phyloP scores from a whole-genome alignment of 495 filamentous ascomycete species.

The Xylaria cubensis region DNA sequence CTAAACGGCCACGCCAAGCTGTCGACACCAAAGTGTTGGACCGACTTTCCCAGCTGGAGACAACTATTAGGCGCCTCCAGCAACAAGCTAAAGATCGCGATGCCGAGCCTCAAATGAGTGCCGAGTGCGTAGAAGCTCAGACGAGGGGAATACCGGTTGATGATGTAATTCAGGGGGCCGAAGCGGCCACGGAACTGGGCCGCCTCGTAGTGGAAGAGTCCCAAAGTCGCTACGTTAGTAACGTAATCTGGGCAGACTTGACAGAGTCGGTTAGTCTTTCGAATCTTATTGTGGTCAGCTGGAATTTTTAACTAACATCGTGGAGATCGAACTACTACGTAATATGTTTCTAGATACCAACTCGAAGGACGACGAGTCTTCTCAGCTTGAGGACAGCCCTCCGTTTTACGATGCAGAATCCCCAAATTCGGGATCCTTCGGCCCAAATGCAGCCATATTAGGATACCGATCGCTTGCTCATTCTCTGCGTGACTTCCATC shows the following conservation, averaged over 20 bases:
- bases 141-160: background rate
- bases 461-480: conserved; percentile 24
- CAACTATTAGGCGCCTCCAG: conserved; percentile 25
- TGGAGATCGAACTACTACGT: conserved; percentile 26
- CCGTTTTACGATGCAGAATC: conserved; percentile 17
- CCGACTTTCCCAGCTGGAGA: conserved; percentile 28
- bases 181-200: conserved; percentile 16
- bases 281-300: background rate
- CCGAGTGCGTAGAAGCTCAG: background rate
- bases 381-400: conserved; percentile 20
- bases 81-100: conserved; percentile 23
- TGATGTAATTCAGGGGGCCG: background rate
- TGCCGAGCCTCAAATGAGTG: background rate
- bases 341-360: conserved; percentile 20
- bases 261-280: conserved; percentile 26
- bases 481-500: conserved; percentile 52
- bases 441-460: conserved; percentile 28
- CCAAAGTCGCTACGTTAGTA: conserved; percentile 26
- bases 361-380: conserved; percentile 9
- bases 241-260: conserved; percentile 26
- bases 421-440: background rate
- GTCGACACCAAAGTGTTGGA: conserved; percentile 26
- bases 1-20: conserved; percentile 27
- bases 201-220: conserved; percentile 28
- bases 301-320: conserved; percentile 1